Base-by-base conservation (phyloP, 345 rosid genomes). In the Camelina hispida region DNA sequence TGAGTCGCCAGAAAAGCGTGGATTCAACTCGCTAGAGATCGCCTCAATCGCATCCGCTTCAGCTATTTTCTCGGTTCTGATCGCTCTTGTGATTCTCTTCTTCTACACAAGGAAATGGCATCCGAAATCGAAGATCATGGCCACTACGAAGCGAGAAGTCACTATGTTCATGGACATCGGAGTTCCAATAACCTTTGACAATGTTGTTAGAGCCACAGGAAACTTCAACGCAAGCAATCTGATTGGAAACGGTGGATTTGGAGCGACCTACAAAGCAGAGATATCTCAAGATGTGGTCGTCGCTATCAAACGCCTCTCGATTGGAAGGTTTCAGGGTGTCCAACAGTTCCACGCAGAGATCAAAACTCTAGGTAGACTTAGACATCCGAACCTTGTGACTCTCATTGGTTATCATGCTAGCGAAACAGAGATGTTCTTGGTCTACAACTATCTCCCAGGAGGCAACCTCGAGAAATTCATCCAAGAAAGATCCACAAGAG, bases 201-300 rank as follows among this genome's bases (percentile, higher is more conserved):
- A 82, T 54, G 82, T 88, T 7, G 90, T 86, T 50, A 67, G 80
- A 55, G 93, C 87, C 34, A 88, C 93, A 0, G 87, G 86, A 10
- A 79, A 81, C 56, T 88, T 88, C 73, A 86, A 78, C 12, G 84
- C 83, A 0, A 76, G 79, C 51, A 80, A 84, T 42, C 79, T 84
- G 73, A 88, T 88, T 0, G 92, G 92, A 18, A 80, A 69, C 44
- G 93, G 90, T 15, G 93, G 90, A 20, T 88, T 88, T 30, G 93
- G 93, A 51, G 82, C 93, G 9, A 88, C 88, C n/a, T 88, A 83
- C 84, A 85, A 74, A 75, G 90, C 90, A 1, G 93, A 83, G 47
- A 79, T 88, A 23, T 73, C 87, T 15, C 86, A 81, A 5, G 88
- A 80, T 2, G 77, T 78, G 3, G 67, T 83, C 0, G 87, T 86